Percentiles rank a stretch among this genome's conserved stretches.
Conservation (phyloP, 306 rosid species). For the Lathyrus oleraceus region DNA sequence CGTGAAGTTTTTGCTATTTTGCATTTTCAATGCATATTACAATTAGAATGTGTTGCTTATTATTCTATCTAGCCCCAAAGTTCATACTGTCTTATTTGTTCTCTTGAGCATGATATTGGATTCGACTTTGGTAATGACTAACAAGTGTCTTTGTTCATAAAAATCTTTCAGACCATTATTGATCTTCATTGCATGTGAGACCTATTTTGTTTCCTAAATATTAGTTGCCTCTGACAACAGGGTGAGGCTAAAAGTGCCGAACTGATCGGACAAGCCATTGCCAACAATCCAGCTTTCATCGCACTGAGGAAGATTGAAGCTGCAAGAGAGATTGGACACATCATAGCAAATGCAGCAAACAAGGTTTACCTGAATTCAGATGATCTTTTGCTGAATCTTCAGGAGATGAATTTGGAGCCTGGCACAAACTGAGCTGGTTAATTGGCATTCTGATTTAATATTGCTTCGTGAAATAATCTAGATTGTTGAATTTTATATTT, state of each 20-base stretch:
- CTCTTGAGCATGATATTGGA: background rate
- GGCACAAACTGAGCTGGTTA: conserved; percentile 37
- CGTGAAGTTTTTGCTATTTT: conserved; percentile 25
- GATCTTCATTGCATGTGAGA: background rate
- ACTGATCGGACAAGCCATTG: conserved; percentile 77
- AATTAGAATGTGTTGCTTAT: background rate
- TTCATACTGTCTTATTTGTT: background rate
- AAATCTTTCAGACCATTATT: background rate
- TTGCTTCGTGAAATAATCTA: conserved; percentile 3
- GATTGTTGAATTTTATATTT: background rate
- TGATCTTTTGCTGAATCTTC: conserved; percentile 84
- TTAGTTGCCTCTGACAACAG: conserved; percentile 34
- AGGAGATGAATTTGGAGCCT: conserved; percentile 57
- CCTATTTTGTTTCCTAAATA: too few relatives aligned
- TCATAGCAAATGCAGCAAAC: conserved; percentile 60
- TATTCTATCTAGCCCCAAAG: conserved; percentile 5
- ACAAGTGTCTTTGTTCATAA: background rate
- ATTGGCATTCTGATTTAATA: background rate
- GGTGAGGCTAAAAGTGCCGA: conserved; percentile 85
- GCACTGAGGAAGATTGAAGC: conserved; percentile 91
- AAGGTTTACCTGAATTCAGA: conserved; percentile 59
- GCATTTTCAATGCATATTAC: background rate
- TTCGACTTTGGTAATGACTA: conserved; percentile 13
- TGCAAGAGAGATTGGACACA: conserved; percentile 75
- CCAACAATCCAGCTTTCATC: conserved; percentile 78